These are phyloP conservation scores for Trichoderma sp. DNA, from an alignment of 2,329 filamentous ascomycete genomes.

Conservation along the genomic window DNA sequence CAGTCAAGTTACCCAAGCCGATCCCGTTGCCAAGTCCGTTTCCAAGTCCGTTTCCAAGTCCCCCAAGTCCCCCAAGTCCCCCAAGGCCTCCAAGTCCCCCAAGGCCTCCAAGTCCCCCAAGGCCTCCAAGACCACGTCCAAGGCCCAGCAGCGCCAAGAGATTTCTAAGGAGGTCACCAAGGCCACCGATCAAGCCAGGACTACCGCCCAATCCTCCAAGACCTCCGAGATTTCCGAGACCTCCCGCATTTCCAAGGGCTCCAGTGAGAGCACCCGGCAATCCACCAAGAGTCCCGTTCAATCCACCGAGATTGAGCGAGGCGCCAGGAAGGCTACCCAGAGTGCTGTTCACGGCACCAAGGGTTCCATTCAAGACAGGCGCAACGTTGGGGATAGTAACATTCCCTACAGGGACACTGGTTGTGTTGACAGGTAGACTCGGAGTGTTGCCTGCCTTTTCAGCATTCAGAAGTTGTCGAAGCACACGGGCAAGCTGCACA, in stretches of 20 bases:
- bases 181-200: not conserved
- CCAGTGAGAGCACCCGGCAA: not conserved
- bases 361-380: not conserved
- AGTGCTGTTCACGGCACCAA: not conserved
- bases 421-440: not conserved
- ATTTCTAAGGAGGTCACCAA: not conserved
- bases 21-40: not conserved
- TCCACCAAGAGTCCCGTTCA: not conserved
- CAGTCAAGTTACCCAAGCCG: not conserved
- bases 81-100: not conserved
- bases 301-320: not conserved
- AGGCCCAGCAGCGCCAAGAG: not conserved
- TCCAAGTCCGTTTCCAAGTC: not conserved
- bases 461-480: not conserved
- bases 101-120: not conserved
- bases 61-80: no score
- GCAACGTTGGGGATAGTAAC: not conserved
- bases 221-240: not conserved
- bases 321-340: not conserved
- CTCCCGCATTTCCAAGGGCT: not conserved
- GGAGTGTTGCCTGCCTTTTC: not conserved
- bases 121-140: not conserved
- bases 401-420: no score
- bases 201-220: not conserved
- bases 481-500: not conserved